phyloP scores from a whole-genome alignment of 2,329 filamentous ascomycete genomes.

The Aspergillus carbonarius region DNA sequence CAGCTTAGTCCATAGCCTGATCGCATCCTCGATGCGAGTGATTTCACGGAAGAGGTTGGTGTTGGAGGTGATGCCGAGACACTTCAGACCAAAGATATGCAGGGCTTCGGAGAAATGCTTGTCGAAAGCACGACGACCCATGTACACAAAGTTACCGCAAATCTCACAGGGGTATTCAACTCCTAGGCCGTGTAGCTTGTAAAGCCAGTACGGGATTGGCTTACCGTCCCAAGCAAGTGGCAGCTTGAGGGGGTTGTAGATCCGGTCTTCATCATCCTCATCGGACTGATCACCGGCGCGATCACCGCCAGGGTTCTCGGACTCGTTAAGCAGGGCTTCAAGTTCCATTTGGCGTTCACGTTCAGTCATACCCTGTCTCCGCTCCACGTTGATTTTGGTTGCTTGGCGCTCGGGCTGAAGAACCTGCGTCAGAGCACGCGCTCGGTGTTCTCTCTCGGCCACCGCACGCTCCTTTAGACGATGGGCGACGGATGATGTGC shows the following conservation, averaged over 20 bases:
- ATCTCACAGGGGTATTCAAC: conserved; percentile 96
- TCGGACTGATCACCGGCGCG: conserved; percentile 62
- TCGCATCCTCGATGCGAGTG: conserved; percentile 83
- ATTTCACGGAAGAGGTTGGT: conserved; percentile 92
- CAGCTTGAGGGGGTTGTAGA: conserved; percentile 96
- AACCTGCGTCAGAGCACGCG: conserved; percentile 73
- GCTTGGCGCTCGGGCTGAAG: conserved; percentile 88
- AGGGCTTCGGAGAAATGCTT: conserved; percentile 97
- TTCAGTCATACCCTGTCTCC: conserved; percentile 96
- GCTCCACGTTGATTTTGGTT: conserved; percentile 91
- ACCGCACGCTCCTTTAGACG: conserved; percentile 84
- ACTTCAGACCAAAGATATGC: conserved; percentile 91
- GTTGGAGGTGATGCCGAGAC: conserved; percentile 82
- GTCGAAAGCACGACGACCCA: conserved; percentile 92
- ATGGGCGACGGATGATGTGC: conserved; percentile 28
- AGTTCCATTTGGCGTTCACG: conserved; percentile 91
- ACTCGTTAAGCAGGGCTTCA: conserved; percentile 74
- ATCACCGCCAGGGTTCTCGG: conserved; percentile 39
- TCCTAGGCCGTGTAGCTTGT: conserved; percentile 91
- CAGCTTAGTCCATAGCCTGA: conserved; percentile 89
- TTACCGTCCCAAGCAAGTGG: conserved; percentile 98
- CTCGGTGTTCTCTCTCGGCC: conserved; percentile 81
- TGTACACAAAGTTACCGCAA: conserved; percentile 98
- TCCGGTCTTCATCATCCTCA: conserved; percentile 76
- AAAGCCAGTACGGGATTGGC: conserved; percentile 98